Percentiles rank a stretch among this genome's conserved stretches.
phyloP scores from a whole-genome alignment of 2,329 filamentous ascomycete species.

The Thielaviopsis musarum region DNA sequence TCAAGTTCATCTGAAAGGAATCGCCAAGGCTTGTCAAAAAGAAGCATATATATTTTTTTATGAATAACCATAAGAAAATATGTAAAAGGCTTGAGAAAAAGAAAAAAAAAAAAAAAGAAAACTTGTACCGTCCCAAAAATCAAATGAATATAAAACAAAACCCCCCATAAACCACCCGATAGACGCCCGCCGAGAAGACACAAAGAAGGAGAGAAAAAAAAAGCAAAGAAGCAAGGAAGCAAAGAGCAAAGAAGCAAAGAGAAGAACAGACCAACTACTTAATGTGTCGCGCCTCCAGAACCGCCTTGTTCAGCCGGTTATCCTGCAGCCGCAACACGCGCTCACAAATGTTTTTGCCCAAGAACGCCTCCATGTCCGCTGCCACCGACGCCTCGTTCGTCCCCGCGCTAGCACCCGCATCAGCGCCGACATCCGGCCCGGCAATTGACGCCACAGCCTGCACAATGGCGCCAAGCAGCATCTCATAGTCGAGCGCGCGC shows the following conservation, averaged over 20 bases:
- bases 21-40: background rate
- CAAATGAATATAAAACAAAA: background rate
- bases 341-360: conserved; percentile 37
- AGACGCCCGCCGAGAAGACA: background rate
- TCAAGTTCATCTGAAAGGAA: background rate
- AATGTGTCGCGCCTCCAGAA: conserved; percentile 38
- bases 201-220: background rate
- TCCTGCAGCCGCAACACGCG: conserved; percentile 30
- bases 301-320: conserved; percentile 29
- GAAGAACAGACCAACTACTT: conserved; percentile 17
- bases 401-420: background rate
- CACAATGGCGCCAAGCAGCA: conserved; percentile 38
- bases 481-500: conserved; percentile 33
- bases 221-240: background rate
- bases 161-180: background rate
- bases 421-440: conserved; percentile 16
- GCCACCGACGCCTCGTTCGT: conserved; percentile 19
- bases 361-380: conserved; percentile 33
- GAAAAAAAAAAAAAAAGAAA: background rate
- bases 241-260: background rate
- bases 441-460: conserved; percentile 33
- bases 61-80: background rate
- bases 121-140: background rate
- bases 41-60: background rate
- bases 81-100: background rate